These are phyloP conservation scores for Calonectria naviculata DNA, from an alignment of 2,329 filamentous ascomycete genomes.

Conservation along the genomic window DNA sequence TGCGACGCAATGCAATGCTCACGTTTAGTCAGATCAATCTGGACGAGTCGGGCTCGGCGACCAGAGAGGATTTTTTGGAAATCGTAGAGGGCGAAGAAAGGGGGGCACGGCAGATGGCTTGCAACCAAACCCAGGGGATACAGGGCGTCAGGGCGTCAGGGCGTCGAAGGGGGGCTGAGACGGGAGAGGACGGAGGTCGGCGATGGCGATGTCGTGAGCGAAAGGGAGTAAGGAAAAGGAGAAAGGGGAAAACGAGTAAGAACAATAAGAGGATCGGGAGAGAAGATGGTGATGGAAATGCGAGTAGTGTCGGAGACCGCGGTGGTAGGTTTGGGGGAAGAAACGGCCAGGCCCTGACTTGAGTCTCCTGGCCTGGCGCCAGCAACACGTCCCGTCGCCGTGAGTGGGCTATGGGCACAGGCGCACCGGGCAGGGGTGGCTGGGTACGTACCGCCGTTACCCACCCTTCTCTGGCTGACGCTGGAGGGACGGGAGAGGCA, in stretches of 20 bases:
- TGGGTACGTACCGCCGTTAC: conserved; percentile 15
- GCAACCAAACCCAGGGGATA: conserved; percentile 31
- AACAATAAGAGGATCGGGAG: conserved; percentile 41
- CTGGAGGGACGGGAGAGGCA: conserved; percentile 20
- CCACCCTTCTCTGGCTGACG: conserved; percentile 15
- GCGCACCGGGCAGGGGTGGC: conserved; percentile 17
- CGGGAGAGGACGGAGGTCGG: conserved; percentile 36
- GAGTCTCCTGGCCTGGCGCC: conserved; percentile 26
- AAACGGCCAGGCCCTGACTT: conserved; percentile 32
- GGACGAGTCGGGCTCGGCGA: conserved; percentile 31
- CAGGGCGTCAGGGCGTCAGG: conserved; percentile 36
- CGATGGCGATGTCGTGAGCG: conserved; percentile 42
- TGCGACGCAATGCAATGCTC: conserved; percentile 44
- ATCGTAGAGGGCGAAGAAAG: conserved; percentile 43
- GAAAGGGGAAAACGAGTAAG: conserved; percentile 41
- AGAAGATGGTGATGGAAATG: conserved; percentile 41
- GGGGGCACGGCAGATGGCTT: conserved; percentile 42
- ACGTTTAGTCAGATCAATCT: conserved; percentile 34
- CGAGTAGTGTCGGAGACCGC: conserved; percentile 28
- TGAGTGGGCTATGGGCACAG: conserved; percentile 21
- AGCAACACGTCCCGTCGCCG: conserved; percentile 30
- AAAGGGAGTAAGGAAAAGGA: conserved; percentile 31
- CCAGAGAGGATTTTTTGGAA: conserved; percentile 28
- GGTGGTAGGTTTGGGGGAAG: conserved; percentile 40
- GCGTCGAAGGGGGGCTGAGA: conserved; percentile 33